Evolutionary conservation across 2,329 filamentous ascomycete species (phyloP).

Genomic region (Fonsecaea erecta): DNA sequence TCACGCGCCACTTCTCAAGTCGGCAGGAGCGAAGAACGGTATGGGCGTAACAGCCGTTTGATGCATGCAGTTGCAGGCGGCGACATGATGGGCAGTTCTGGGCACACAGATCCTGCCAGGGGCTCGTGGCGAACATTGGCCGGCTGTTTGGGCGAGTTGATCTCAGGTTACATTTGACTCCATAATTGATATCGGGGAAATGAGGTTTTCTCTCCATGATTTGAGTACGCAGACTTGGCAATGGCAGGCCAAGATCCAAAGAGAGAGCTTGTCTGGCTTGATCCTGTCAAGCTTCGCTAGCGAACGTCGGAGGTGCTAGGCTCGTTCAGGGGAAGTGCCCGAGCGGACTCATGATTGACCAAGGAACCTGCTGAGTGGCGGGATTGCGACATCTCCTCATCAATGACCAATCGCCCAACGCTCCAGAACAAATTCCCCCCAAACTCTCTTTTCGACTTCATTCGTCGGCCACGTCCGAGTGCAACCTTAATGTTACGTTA

Average conservation of each 20-base stretch:
- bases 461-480: conserved; percentile 10
- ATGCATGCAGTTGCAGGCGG: conserved; percentile 2
- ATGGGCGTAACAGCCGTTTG: neutral
- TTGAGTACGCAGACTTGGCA: conserved; percentile 4
- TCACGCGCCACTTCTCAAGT: neutral
- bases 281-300: conserved; percentile 7
- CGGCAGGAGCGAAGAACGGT: conserved; percentile 4
- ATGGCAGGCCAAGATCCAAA: neutral
- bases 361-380: conserved; percentile 9
- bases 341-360: conserved; percentile 8
- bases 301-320: neutral
- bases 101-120: neutral
- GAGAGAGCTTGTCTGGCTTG: conserved; percentile 7
- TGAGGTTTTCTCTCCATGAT: neutral
- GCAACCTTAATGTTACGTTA: neutral
- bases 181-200: neutral
- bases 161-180: conserved; percentile 11
- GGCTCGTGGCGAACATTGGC: neutral
- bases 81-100: conserved; percentile 3
- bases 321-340: neutral
- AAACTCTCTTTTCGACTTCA: neutral
- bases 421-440: conserved; percentile 8
- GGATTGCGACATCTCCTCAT: too few species aligned
- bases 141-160: neutral
- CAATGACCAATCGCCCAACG: too few species aligned